These are phyloP conservation scores for Penicillium griseofulvum DNA, from an alignment of 2,329 filamentous ascomycete species.

Conservation along the genomic window DNA sequence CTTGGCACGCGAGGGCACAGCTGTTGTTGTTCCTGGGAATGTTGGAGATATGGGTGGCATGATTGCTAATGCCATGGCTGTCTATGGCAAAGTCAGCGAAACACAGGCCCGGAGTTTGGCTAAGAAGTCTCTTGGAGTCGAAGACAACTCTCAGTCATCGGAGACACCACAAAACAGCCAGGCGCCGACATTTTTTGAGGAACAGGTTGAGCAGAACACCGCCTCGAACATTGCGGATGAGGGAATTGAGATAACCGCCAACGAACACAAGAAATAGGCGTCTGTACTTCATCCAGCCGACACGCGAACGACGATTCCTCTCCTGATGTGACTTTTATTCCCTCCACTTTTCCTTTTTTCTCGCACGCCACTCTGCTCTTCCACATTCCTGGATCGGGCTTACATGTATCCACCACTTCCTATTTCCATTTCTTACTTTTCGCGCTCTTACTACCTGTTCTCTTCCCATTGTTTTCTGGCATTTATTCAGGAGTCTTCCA, in stretches of 20 bases:
- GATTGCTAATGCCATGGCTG: conserved; percentile 93
- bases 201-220: conserved; percentile 13
- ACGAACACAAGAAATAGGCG: conserved; percentile 29
- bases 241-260: conserved; percentile 46
- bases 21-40: conserved; percentile 92
- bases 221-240: conserved; percentile 51
- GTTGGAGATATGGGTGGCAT: conserved; percentile 94
- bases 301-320: conserved; percentile 12
- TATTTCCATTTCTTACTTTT: neutral
- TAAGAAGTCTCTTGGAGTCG: conserved; percentile 35
- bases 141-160: conserved; percentile 13
- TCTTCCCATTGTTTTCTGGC: conserved; percentile 1
- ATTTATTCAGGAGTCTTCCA: conserved; percentile 13
- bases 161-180: conserved; percentile 24
- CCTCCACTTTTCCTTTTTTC: neutral
- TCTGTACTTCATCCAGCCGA: conserved; percentile 3
- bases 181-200: conserved; percentile 7
- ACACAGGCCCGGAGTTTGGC: conserved; percentile 67
- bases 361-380: conserved; percentile 5
- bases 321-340: conserved; percentile 5
- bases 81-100: conserved; percentile 90
- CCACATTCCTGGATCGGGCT: neutral
- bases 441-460: neutral
- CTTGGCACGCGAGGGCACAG: conserved; percentile 91
- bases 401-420: neutral